Evolutionary conservation across 805 yeast species (phyloP).

Genomic region (Kazachstania africana): DNA sequence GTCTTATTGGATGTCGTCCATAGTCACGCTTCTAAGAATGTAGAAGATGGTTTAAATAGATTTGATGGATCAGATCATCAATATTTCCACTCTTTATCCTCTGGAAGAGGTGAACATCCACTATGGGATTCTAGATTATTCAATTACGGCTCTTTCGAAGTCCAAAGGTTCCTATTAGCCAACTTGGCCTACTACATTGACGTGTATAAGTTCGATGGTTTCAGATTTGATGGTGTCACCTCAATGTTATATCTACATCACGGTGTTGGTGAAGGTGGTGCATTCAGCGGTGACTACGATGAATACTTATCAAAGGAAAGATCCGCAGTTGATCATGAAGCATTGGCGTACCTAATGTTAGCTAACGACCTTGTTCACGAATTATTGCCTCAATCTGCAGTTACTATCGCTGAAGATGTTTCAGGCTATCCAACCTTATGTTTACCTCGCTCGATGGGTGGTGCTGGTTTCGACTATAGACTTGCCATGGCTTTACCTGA

Average conservation of each 20-base stretch:
- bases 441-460: conserved; percentile 60
- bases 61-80: conserved; percentile 95
- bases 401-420: conserved; percentile 91
- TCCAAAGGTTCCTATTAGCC: conserved; percentile 71
- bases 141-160: conserved; percentile 86
- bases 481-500: conserved; percentile 96
- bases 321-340: conserved; percentile 74
- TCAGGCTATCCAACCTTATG: conserved; percentile 96
- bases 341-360: conserved; percentile 73
- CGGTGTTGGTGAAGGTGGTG: conserved; percentile 73
- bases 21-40: conserved; percentile 91
- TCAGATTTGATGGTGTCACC: conserved; percentile 94
- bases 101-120: conserved; percentile 79
- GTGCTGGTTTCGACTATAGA: conserved; percentile 88
- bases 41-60: conserved; percentile 81
- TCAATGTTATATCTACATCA: conserved; percentile 87
- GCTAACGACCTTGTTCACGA: conserved; percentile 71
- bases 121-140: conserved; percentile 95
- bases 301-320: conserved; percentile 68
- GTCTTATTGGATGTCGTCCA: conserved; percentile 90
- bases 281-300: conserved; percentile 84
- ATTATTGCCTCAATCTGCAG: conserved; percentile 40
- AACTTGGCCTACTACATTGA: conserved; percentile 78
- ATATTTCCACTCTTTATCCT: conserved; percentile 67
- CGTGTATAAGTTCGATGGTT: conserved; percentile 83